phyloP scores from a whole-genome alignment of 495 filamentous ascomycete genomes.

The Rhizodiscina lignyota region DNA sequence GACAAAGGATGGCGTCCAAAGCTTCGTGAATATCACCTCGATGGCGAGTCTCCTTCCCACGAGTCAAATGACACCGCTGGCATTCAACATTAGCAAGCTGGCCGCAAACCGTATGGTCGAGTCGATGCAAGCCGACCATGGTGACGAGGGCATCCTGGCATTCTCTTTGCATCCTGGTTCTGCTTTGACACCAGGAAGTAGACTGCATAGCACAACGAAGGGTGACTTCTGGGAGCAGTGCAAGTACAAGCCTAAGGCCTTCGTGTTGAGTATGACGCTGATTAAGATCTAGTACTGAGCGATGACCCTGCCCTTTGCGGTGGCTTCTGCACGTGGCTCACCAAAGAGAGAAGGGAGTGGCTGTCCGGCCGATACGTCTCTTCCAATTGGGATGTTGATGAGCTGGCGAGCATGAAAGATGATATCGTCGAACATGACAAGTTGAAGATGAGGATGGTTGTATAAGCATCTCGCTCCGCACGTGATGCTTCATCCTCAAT shows the following conservation, averaged over 20 bases:
- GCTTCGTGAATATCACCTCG: conserved; percentile 9
- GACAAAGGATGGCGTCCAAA: conserved; percentile 9
- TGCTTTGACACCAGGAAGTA: conserved; percentile 15
- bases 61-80: conserved; percentile 7
- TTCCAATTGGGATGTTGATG: conserved; percentile 12
- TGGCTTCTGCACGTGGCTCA: conserved; percentile 11
- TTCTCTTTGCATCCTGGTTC: conserved; percentile 17
- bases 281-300: conserved; percentile 8
- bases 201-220: too few species aligned
- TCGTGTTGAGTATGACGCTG: too few species aligned
- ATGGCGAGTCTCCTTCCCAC: conserved; percentile 4
- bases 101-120: conserved; percentile 11
- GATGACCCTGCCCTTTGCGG: conserved; percentile 13
- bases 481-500: too few species aligned
- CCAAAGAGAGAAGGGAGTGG: conserved; percentile 11
- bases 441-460: conserved; percentile 15
- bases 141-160: conserved; percentile 8
- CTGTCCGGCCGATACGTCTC: conserved; percentile 12
- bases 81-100: conserved; percentile 9
- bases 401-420: conserved; percentile 6
- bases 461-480: too few species aligned
- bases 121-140: conserved; percentile 6
- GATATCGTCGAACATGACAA: conserved; percentile 9
- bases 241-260: too few species aligned
- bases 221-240: too few species aligned